Evolutionary conservation across 768 basidiomycete genomes (phyloP), one percentile per base, ranked within the genome.

Genomic region (Mycena sanguinolenta): DNA sequence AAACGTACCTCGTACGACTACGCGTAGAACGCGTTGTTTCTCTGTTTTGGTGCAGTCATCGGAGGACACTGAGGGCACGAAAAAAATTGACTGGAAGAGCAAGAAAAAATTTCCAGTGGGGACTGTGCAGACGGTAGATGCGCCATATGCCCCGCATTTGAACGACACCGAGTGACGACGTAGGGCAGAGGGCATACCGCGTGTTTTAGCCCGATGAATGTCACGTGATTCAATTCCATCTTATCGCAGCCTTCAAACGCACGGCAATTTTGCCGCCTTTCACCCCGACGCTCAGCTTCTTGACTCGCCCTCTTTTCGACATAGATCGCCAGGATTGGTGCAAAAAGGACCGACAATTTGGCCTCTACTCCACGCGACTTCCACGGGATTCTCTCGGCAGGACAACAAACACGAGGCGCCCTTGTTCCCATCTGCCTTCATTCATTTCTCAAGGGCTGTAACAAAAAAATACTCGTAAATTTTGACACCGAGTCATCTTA

Each of bases 391-490:
- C 75, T 76, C 76, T 78, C 76, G 76, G 75, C 72, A 78, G 79
- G 81, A 81, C 79, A 79, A 77, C 75, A 73, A 78, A 80, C 83
- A 83, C 83, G 83, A 83, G 83, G 83, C 83, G 67, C 76, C 78
- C 74, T 76, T 78, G 79, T 80, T 80, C 81, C 49, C 81, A 79
- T 77, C 78, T 76, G 66, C 75, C 67, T 74, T 79, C 75, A 75
- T 74, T 79, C 75, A 75, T 71, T 74, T 76, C 75, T 50, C 19
- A 52, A 75, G 71, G n/a, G 74, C 73, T 75, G 75, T 74, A 75
- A 75, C 71, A 64, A 75, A 44, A 67, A 69, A 64, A 74, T 52
- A 69, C 28, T 65, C 55, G 58, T 63, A 79, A 78, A 79, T 76
- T 75, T 73, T 79, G 71, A 69, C 76, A 77, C 78, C 76, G 77